These are phyloP conservation scores for Dalechampia spathulata DNA, from an alignment of 441 rosid genomes.

Conservation along the genomic window DNA sequence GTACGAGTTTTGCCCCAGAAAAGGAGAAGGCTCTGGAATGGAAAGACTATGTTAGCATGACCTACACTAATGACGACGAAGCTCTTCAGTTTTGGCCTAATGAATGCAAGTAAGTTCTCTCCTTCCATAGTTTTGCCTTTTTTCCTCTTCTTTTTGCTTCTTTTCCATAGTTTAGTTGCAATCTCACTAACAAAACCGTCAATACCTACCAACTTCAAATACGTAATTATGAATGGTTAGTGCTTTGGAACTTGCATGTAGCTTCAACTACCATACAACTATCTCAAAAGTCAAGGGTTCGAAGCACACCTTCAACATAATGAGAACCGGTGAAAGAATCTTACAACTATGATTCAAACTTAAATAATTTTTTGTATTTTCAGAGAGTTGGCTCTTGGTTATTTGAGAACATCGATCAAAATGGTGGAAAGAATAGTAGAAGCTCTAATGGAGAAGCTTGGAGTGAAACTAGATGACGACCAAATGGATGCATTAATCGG, in stretches of 20 bases:
- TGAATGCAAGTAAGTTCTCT: constrained; percentile 34
- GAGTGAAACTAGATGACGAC: constrained; percentile 30
- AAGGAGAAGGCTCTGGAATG: constrained; percentile 56
- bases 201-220: background rate
- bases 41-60: constrained; percentile 52
- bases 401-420: constrained; percentile 28
- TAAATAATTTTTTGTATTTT: background rate
- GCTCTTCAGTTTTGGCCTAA: constrained; percentile 52
- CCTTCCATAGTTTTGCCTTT: no score
- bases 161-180: background rate
- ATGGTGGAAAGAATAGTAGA: constrained; percentile 37
- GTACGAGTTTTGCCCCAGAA: constrained; percentile 50
- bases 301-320: no score
- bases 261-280: no score
- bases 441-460: constrained; percentile 34
- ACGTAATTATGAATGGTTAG: background rate
- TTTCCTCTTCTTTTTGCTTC: no score
- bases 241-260: no score
- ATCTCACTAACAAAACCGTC: background rate
- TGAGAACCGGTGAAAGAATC: no score
- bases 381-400: constrained; percentile 44
- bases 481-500: constrained; percentile 32
- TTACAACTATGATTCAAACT: background rate
- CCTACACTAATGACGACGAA: constrained; percentile 42
- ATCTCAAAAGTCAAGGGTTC: no score